Conservation (phyloP, 1,139 yeast species). For the Yamadazyma diospyri region DNA sequence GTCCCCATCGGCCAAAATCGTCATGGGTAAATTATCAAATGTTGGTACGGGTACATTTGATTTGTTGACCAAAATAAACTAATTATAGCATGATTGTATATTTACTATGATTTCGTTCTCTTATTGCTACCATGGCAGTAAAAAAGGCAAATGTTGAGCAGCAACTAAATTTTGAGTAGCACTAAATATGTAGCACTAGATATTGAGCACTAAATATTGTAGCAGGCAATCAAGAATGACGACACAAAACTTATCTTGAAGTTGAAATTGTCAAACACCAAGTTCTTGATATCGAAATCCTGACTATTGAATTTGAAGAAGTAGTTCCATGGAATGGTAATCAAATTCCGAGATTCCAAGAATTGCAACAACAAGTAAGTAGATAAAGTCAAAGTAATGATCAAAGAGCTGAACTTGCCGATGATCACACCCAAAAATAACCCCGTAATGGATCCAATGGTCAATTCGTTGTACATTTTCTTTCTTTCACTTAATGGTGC, state of each 20-base stretch:
- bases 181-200: no score
- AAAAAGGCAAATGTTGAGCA: no score
- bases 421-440: constrained; percentile 57
- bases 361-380: constrained; percentile 54
- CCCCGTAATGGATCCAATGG: constrained; percentile 68
- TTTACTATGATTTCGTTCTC: no score
- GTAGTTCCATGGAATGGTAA: constrained; percentile 48
- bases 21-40: constrained; percentile 83
- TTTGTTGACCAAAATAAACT: constrained; percentile 59
- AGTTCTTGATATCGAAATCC: constrained; percentile 45
- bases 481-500: constrained; percentile 6
- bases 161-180: no score
- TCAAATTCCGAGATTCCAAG: constrained; percentile 55
- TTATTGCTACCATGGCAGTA: no score
- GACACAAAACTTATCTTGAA: constrained; percentile 60
- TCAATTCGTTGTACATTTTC: constrained; percentile 55
- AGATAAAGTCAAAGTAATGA: constrained; percentile 52
- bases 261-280: constrained; percentile 60
- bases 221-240: constrained; percentile 64
- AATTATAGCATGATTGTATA: no score
- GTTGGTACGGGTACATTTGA: constrained; percentile 98
- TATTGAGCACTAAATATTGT: constrained; percentile 49
- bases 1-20: constrained; percentile 94
- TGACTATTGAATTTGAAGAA: constrained; percentile 44
- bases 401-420: constrained; percentile 62